Conservation (phyloP, 768 basidiomycete genomes). For the Kwoniella sp. region DNA sequence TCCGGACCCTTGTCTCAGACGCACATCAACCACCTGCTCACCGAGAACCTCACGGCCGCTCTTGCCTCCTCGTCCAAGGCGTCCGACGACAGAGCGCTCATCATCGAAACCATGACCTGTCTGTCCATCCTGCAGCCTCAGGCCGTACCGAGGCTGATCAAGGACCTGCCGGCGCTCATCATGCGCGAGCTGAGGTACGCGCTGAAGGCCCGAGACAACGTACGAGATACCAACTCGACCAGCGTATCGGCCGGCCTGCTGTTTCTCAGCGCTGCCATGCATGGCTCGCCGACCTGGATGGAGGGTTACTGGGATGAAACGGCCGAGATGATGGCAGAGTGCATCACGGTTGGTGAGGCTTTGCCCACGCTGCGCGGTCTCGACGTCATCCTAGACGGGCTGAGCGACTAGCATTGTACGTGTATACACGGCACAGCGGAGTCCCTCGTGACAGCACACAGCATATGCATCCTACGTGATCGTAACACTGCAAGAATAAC, state of each 20-base stretch:
- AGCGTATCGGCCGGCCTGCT: conserved; percentile 18
- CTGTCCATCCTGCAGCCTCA: conserved; percentile 33
- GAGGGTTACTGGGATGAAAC: conserved; percentile 33
- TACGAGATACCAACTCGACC: conserved; percentile 15
- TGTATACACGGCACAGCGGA: no score
- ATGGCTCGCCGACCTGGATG: conserved; percentile 24
- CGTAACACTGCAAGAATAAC: no score
- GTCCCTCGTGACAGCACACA: no score
- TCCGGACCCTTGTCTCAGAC: conserved; percentile 16
- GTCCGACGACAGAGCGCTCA: conserved; percentile 24
- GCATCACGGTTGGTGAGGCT: conserved; percentile 25
- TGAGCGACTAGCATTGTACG: conserved; percentile 21
- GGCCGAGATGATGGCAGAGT: conserved; percentile 32
- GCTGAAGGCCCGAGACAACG: conserved; percentile 16
- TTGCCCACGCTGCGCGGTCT: conserved; percentile 34
- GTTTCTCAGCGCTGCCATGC: conserved; percentile 19
- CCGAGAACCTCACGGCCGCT: conserved; percentile 26
- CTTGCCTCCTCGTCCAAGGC: conserved; percentile 7
- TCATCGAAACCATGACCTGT: conserved; percentile 31
- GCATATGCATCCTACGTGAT: no score
- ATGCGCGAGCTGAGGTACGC: conserved; percentile 23
- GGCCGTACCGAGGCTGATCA: conserved; percentile 12
- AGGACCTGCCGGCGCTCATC: conserved; percentile 32
- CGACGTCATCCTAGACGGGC: conserved; percentile 30
- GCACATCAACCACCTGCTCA: conserved; percentile 30